Evolutionary conservation across 2,329 filamentous ascomycete genomes (phyloP), one percentile per base, ranked within the genome.

Genomic region (Fonsecaea erecta): DNA sequence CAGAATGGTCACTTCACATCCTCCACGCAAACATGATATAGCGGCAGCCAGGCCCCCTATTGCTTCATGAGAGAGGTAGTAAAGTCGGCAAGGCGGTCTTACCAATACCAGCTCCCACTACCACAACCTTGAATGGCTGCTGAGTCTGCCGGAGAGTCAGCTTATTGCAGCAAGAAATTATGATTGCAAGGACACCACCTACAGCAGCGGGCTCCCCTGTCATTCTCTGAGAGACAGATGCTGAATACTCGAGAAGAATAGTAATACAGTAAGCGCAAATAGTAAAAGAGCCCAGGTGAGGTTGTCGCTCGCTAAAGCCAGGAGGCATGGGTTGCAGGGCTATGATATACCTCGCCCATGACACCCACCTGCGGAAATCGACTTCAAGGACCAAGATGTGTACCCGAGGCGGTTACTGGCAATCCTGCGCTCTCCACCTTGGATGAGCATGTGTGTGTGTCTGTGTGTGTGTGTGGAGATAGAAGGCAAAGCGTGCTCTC

Each of bases 41-140:
- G 62, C 62, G n/a, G 56, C 56, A 21, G 62, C 62, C 7, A 64
- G 51, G n/a, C 62, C 62, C 6, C 62, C 62, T 64, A 30, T 30
- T 5, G 34, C 21, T 3, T 26, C 9, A 14, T 56, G 18, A 60
- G 34, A 21, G n/a, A 28, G 26, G 35, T 6, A 8, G 6, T 16
- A 24, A 48, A 7, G 6, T 48, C 16, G 30, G 1, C n/a, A 21
- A 1, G 24, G 11, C 40, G 30, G 4, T n/a, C 48, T 48, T 51
- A 64, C 62, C 62, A 18, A 64, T 37, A 11, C 62, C 62, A 16
- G 56, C 56, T 40, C 62, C 62, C 1, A 64, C 56, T 7, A 64
- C 43, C 3, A 60, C 24, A 46, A 64, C 37, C 30, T 55, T 48
- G 43, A 63, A 64, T 1, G 62, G 56, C 16, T 64, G 35, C 26